Evolutionary conservation across 352 stramenopile species (phyloP).

Genomic region (Phytopythium oedochilum): DNA sequence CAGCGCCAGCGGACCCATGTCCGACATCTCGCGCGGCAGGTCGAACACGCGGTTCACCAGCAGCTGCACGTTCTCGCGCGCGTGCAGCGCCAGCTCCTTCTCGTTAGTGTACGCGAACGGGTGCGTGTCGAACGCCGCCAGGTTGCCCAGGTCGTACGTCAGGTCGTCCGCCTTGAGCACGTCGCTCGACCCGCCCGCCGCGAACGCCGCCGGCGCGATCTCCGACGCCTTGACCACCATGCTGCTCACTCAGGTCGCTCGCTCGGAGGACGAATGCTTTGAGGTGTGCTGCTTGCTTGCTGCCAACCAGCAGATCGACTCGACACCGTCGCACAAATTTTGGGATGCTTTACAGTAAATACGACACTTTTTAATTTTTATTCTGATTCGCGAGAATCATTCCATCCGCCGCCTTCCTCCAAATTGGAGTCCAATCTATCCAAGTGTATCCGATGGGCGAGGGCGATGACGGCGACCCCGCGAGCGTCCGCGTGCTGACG

Average conservation of each 20-base stretch:
- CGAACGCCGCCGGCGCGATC: constrained; percentile 75
- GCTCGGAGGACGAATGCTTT: no score
- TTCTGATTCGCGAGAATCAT: no score
- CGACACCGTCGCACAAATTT: background rate
- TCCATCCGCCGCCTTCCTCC: no score
- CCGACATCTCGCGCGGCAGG: constrained; percentile 89
- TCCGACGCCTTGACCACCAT: constrained; percentile 81
- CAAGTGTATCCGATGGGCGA: no score
- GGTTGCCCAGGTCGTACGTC: constrained; percentile 87
- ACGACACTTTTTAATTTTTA: no score
- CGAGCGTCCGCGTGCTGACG: constrained; percentile 18
- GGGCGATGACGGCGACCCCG: background rate
- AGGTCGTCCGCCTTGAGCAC: constrained; percentile 84
- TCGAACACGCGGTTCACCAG: constrained; percentile 92
- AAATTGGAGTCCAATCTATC: no score
- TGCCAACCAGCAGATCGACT: constrained; percentile 1
- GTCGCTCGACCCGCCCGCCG: constrained; percentile 47
- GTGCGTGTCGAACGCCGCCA: constrained; percentile 87
- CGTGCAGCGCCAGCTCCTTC: constrained; percentile 88
- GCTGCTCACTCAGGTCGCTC: background rate
- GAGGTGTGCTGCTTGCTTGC: no score
- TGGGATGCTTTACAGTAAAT: no score
- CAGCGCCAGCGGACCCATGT: constrained; percentile 89
- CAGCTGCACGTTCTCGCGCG: constrained; percentile 92
- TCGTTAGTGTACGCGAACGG: constrained; percentile 78